Conservation (phyloP, 208 protist genomes). For the Crithidia acanthocephali region DNA sequence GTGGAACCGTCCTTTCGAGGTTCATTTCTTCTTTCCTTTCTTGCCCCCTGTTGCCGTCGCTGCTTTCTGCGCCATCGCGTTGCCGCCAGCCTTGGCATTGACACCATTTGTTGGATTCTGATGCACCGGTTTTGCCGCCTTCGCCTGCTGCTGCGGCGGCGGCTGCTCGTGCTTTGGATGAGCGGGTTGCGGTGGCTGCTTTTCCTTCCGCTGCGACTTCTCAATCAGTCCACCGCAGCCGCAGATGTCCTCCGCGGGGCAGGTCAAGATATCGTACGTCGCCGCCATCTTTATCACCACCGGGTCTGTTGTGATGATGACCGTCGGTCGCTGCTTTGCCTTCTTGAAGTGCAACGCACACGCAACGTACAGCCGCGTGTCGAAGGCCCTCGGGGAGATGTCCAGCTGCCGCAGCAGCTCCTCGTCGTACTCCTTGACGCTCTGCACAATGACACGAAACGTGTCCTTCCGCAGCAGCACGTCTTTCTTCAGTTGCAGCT, state of each 20-base stretch:
- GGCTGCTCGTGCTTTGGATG: neutral
- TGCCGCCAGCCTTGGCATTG: neutral
- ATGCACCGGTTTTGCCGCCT: neutral
- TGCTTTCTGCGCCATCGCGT: neutral
- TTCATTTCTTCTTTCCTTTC: neutral
- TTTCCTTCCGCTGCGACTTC: neutral
- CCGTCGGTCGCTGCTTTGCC: neutral
- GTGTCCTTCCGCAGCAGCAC: slow-evolving; percentile 9
- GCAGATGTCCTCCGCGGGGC: slow-evolving; percentile 7
- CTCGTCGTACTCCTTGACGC: slow-evolving; percentile 33
- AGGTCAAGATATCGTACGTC: slow-evolving; percentile 9
- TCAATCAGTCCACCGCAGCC: slow-evolving; percentile 11
- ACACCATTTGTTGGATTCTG: neutral
- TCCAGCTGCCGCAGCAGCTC: slow-evolving; percentile 20
- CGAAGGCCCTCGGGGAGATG: slow-evolving; percentile 10
- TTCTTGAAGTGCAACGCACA: slow-evolving; percentile 37
- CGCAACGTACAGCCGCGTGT: slow-evolving; percentile 29
- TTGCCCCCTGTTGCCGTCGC: too few relatives aligned
- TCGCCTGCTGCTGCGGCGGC: neutral
- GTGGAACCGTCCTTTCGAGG: neutral
- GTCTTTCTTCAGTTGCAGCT: slow-evolving; percentile 19
- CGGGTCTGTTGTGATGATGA: slow-evolving; percentile 8
- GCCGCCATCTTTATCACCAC: slow-evolving; percentile 1
- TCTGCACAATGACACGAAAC: slow-evolving; percentile 28
- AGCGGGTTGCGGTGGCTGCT: neutral